These are phyloP conservation scores for Anisogramma anomala DNA, from an alignment of 2,329 filamentous ascomycete genomes.

Conservation along the genomic window DNA sequence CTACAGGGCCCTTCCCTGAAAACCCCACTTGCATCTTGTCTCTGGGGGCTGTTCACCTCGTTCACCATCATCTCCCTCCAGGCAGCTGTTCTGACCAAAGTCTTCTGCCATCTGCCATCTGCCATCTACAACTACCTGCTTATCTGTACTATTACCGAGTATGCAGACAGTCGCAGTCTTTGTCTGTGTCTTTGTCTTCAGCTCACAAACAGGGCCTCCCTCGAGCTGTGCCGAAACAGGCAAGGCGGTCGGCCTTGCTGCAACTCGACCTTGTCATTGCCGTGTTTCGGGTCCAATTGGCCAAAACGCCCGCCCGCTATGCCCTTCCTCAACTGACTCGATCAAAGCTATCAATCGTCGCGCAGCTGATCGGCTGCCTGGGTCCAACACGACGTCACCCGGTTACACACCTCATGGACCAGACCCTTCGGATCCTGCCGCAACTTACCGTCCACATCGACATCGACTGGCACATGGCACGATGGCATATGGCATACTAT, in stretches of 20 bases:
- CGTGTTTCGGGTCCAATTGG: neutral
- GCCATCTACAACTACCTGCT: neutral
- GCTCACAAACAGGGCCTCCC: neutral
- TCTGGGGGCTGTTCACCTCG: too few relatives aligned
- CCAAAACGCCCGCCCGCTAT: neutral
- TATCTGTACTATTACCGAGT: too few relatives aligned
- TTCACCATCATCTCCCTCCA: too few relatives aligned
- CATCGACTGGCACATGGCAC: neutral
- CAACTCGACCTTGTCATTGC: neutral
- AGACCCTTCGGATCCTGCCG: neutral
- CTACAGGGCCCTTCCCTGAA: constrained; percentile 11
- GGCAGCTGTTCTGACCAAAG: too few relatives aligned
- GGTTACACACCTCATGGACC: too few relatives aligned
- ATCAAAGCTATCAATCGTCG: neutral
- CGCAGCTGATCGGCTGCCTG: neutral
- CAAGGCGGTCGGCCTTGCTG: neutral
- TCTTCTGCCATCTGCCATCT: neutral
- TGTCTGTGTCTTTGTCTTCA: neutral
- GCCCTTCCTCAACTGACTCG: neutral
- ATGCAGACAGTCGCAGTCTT: too few relatives aligned
- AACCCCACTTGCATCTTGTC: constrained; percentile 14
- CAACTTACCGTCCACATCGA: neutral
- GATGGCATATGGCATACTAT: too few relatives aligned
- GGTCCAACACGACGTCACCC: neutral
- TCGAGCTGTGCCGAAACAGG: neutral